These are phyloP conservation scores for Backusella tuberculispora DNA, from an alignment of 192 early-diverging fungal species.

Conservation along the genomic window DNA sequence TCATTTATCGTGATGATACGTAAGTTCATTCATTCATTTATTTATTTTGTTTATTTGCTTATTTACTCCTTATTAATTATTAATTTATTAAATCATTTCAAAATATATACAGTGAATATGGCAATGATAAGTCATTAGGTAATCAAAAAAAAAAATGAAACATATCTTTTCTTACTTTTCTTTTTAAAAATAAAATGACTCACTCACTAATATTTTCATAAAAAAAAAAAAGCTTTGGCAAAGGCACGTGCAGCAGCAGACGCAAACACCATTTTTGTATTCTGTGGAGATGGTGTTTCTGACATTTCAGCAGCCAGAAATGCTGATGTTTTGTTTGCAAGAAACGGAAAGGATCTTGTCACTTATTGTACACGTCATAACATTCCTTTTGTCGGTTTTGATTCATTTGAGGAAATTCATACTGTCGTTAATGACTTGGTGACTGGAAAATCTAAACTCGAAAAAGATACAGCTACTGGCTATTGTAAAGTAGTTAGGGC, in stretches of 20 bases:
- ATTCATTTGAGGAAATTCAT: constrained; percentile 56
- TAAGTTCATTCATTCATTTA: constrained; percentile 4
- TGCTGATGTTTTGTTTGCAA: constrained; percentile 77
- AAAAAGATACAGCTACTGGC: constrained; percentile 35
- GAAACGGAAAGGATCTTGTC: constrained; percentile 70
- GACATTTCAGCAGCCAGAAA: constrained; percentile 76
- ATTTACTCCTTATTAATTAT: neutral
- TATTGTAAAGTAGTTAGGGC: constrained; percentile 30
- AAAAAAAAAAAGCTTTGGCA: constrained; percentile 33
- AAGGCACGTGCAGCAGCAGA: constrained; percentile 31
- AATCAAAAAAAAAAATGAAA: constrained; percentile 12
- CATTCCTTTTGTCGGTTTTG: constrained; percentile 59
- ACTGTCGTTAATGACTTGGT: constrained; percentile 33
- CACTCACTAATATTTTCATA: neutral
- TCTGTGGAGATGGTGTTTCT: constrained; percentile 81
- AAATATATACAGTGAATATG: constrained; percentile 45
- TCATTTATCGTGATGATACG: constrained; percentile 66
- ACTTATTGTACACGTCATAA: constrained; percentile 64
- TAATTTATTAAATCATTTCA: constrained; percentile 2
- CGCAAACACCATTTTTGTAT: constrained; percentile 55
- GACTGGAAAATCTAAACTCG: constrained; percentile 19
- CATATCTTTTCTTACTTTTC: neutral
- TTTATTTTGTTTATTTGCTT: too few relatives aligned
- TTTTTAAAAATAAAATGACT: neutral
- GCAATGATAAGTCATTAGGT: constrained; percentile 67